A percentile compares a stretch with the other conserved stretches of the same genome.
phyloP scores from a whole-genome alignment of 2,329 filamentous ascomycete genomes.

The Fusarium beomiforme region DNA sequence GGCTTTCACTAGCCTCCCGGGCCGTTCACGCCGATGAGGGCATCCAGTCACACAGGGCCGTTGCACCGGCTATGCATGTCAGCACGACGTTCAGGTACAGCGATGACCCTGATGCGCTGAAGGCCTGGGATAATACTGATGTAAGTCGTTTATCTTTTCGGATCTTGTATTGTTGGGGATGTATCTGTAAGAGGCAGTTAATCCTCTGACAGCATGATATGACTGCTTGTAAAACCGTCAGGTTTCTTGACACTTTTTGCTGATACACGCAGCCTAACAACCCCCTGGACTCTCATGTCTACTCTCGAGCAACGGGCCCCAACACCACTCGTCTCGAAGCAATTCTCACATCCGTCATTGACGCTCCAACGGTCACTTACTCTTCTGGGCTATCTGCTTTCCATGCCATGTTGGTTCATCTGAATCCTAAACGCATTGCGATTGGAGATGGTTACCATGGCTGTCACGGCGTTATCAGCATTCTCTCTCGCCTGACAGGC shows the following conservation, averaged over 20 bases:
- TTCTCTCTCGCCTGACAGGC: slow-evolving; percentile 80
- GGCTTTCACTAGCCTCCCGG: slow-evolving; percentile 69
- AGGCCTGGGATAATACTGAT: slow-evolving; percentile 60
- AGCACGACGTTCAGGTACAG: slow-evolving; percentile 91
- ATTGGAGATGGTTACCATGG: slow-evolving; percentile 92
- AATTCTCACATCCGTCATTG: slow-evolving; percentile 78
- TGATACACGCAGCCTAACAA: slow-evolving; percentile 55
- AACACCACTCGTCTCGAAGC: slow-evolving; percentile 88
- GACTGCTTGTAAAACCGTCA: no score
- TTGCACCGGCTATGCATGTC: slow-evolving; percentile 89
- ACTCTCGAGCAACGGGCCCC: slow-evolving; percentile 82
- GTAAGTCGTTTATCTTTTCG: slow-evolving; percentile 55
- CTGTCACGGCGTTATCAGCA: slow-evolving; percentile 82
- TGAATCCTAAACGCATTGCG: slow-evolving; percentile 85
- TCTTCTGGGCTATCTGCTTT: slow-evolving; percentile 87
- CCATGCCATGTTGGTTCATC: slow-evolving; percentile 83
- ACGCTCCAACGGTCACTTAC: slow-evolving; percentile 79
- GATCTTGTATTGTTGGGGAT: not conserved
- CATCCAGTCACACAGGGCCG: slow-evolving; percentile 77
- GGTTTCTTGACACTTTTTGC: not conserved
- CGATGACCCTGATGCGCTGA: slow-evolving; percentile 73
- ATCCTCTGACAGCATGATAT: not conserved
- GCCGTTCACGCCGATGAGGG: slow-evolving; percentile 86
- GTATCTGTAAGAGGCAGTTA: not conserved
- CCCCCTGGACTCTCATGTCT: slow-evolving; percentile 74